A percentile compares a stretch with the other conserved stretches of the same genome.
phyloP scores from a whole-genome alignment of 176 grass and related monocot genomes.

The Hyparrhenia diplandra region DNA sequence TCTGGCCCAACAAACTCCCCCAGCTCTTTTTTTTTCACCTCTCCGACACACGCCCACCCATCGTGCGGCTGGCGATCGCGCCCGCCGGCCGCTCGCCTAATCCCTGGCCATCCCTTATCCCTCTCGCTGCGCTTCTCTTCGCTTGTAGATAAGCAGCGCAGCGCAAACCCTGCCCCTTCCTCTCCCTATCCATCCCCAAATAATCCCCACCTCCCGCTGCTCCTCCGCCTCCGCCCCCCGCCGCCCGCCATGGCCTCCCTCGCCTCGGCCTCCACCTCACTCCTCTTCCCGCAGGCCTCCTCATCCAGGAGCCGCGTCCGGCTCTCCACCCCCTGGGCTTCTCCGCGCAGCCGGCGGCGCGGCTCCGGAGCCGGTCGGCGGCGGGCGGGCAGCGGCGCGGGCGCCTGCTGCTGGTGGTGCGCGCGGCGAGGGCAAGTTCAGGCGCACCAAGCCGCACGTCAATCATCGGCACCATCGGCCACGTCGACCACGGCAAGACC shows the following conservation, averaged over 20 bases:
- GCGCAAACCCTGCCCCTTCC: conserved; percentile 27
- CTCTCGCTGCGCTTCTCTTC: not conserved
- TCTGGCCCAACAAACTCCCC: conserved; percentile 35
- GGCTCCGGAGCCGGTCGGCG: conserved; percentile 15
- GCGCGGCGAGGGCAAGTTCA: conserved; percentile 89
- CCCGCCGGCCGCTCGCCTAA: not conserved
- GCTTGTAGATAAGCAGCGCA: conserved; percentile 60
- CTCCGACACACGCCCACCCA: not conserved
- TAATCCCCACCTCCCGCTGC: conserved; percentile 7
- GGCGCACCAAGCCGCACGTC: conserved; percentile 91
- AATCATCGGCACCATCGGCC: conserved; percentile 99
- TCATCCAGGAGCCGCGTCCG: conserved; percentile 46
- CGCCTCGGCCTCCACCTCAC: conserved; percentile 33
- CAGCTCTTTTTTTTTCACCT: not conserved
- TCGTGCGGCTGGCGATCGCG: conserved; percentile 39
- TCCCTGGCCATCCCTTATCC: conserved; percentile 43
- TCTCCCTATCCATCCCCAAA: not conserved
- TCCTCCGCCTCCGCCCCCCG: not conserved
- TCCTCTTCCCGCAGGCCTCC: conserved; percentile 25
- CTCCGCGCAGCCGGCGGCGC: conserved; percentile 18
- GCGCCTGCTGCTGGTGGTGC: conserved; percentile 58
- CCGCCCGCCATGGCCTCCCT: conserved; percentile 37
- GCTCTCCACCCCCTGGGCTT: conserved; percentile 42
- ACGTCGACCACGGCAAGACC: conserved; percentile 99
- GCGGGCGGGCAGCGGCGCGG: conserved; percentile 22